Evolutionary conservation across 306 rosid species (phyloP).

Genomic region (Lathyrus tuberosus): DNA sequence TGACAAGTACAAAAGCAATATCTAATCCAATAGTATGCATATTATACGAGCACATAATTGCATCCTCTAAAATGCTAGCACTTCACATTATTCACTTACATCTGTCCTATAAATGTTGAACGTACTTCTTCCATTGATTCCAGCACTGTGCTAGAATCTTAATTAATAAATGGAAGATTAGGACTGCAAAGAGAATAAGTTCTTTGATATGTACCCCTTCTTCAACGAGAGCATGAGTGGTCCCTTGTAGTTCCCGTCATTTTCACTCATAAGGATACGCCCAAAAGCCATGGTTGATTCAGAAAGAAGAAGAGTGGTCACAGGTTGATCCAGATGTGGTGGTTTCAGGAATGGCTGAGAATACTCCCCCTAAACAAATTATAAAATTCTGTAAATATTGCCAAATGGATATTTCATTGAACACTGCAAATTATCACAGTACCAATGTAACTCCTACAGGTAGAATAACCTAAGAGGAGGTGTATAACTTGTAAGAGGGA

Average conservation of each 20-base stretch:
- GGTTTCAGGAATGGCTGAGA: slow-evolving; percentile 99
- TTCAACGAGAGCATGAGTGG: slow-evolving; percentile 85
- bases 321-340: slow-evolving; percentile 97
- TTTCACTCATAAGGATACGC: slow-evolving; percentile 80
- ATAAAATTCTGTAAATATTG: slow-evolving; percentile 22
- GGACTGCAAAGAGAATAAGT: slow-evolving; percentile 43
- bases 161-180: slow-evolving; percentile 40
- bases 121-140: slow-evolving; percentile 54
- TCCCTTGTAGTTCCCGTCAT: slow-evolving; percentile 95
- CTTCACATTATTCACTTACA: slow-evolving; percentile 45
- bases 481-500: slow-evolving; percentile 8
- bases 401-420: slow-evolving; percentile 23
- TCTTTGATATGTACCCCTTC: slow-evolving; percentile 70
- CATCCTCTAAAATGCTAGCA: slow-evolving; percentile 44
- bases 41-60: slow-evolving; percentile 31
- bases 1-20: slow-evolving; percentile 28
- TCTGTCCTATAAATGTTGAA: slow-evolving; percentile 46
- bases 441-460: slow-evolving; percentile 28
- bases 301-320: slow-evolving; percentile 82
- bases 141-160: slow-evolving; percentile 47
- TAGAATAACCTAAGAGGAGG: slow-evolving; percentile 34
- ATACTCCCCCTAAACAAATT: slow-evolving; percentile 67
- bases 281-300: slow-evolving; percentile 96
- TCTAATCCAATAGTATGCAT: slow-evolving; percentile 35
- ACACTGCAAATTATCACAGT: slow-evolving; percentile 34